Base-by-base conservation (phyloP, 2,329 filamentous ascomycete genomes). In the Pestalotiopsis sp. region DNA sequence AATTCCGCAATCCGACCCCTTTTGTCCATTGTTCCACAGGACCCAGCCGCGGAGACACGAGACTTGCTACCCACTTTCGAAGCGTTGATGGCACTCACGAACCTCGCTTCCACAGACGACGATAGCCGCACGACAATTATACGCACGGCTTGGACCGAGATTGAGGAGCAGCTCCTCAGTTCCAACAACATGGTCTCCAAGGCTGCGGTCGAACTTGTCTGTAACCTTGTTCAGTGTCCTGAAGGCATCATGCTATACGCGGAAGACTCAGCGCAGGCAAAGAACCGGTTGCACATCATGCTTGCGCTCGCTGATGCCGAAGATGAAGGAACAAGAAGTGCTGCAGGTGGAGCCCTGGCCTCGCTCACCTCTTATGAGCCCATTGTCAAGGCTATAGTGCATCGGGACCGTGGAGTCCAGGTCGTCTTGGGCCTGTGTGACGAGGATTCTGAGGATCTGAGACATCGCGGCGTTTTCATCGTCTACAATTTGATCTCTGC, bases 41-140 rank as follows among this genome's bases (percentile, higher is more conserved):
- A 92, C 65, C 87, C 90, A 4, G 82, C 84, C 1, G 83, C 86
- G 2, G 88, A 91, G 60, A 88, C 89, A 1, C 89, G 91, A 65
- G 93, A 97, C 78, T 88, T 98, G 14, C 87, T 99, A 0, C 94
- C 96, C 0, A 91, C 92, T 0, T 99, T 98, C 73, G 96, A 99
- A 80, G 87, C 92, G 0, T 87, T 99, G 9, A 92, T 98, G 79
- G 95, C 96, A 0, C 87, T 99, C 45, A 98, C 96, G 0, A 99
- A 99, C 74, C 88, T 99, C 7, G 96, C 95, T 0, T 97, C 93
- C 0, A 88, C 91, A 13, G 91, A 95, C 66, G 87, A 91, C 41
- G 87, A 90, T 5, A 86, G 88, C 5, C 87, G 91, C 59, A 84
- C 87, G 45, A 84, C 87, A 17, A 95, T 97, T 64, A 89, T 97